Base-by-base conservation (phyloP, 208 protist genomes). In the Novymonas esmeraldas region DNA sequence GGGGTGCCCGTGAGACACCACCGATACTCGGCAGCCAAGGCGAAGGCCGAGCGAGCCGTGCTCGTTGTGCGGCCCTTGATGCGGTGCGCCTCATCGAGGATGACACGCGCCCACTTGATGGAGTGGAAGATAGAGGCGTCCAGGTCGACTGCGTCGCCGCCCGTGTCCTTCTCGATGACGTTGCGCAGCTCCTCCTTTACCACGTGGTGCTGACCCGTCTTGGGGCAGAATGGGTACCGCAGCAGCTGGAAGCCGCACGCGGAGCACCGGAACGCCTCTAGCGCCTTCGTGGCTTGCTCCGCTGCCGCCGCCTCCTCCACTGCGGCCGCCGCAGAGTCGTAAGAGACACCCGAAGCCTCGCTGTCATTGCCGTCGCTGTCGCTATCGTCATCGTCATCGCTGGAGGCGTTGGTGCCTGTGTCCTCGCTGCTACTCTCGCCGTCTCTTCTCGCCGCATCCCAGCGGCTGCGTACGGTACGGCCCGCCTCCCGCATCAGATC, bases 1-100 rank as follows among this genome's bases (percentile, higher is more conserved):
- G 97, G 97, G 13, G 97, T 99, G 59, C 98, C 97, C 10, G 93
- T 97, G 26, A 98, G 81, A 51, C 93, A 97, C 96, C 96, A 98
- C 20, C 86, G 82, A 59, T 91, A 79, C 58, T 95, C 76, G 2
- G 84, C 82, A 10, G 73, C 44, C 14, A 97, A 70, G 38, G 93
- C 87, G 73, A 95, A 95, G 26, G 89, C 87, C 14, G 87, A 83
- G 52, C 89, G 87, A 10, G 92, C 84, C 10, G 93, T 96, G 75
- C 79, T 93, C 45, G 90, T 97, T 13, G 90, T 96, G 31, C 87
- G 79, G 20, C 85, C 83, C 61, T 98, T 98, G 68, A 98, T 97
- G 46, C 91, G 82, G 78, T 97, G 95, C 14, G 92, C 95, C 73
- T 98, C 95, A 60, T 98, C 95, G 18, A 98, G 72, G 20, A 98